A percentile compares a stretch with the other conserved stretches of the same genome.
phyloP scores from a whole-genome alignment of 176 grass and related monocot genomes.

The Carex parvula region DNA sequence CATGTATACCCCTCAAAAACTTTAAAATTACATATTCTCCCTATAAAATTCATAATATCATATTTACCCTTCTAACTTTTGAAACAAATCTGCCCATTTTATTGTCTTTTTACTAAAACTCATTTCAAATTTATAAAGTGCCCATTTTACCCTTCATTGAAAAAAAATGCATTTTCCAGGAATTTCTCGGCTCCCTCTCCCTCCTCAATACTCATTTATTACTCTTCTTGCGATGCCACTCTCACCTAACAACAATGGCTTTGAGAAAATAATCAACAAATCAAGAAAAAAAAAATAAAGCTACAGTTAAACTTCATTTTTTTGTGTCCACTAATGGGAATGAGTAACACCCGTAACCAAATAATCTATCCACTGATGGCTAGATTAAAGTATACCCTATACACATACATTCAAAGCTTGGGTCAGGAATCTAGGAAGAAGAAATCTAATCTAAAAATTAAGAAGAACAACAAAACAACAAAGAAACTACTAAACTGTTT shows the following conservation, averaged over 20 bases:
- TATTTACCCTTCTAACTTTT: too few species aligned
- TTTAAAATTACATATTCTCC: too few species aligned
- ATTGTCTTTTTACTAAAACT: too few species aligned
- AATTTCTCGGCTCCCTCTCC: slow-evolving; percentile 89
- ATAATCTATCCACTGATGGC: not conserved
- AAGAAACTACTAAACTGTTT: slow-evolving; percentile 40
- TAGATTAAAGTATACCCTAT: not conserved
- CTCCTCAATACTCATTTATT: slow-evolving; percentile 63
- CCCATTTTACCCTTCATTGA: too few species aligned
- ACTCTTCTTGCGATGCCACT: slow-evolving; percentile 74
- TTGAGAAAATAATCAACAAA: not conserved
- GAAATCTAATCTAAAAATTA: not conserved
- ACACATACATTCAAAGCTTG: not conserved
- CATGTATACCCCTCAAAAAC: too few species aligned
- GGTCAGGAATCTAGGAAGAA: not conserved
- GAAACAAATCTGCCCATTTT: too few species aligned
- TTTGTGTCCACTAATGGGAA: not conserved
- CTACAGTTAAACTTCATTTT: not conserved
- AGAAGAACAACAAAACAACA: not conserved
- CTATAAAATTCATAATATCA: too few species aligned
- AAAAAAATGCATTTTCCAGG: slow-evolving; percentile 50
- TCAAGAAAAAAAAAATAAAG: not conserved
- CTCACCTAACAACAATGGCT: slow-evolving; percentile 46
- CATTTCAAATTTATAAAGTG: too few species aligned
- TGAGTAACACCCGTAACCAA: not conserved